Evolutionary conservation across 2,329 filamentous ascomycete genomes (phyloP).

Genomic region (Seiridium cupressi): DNA sequence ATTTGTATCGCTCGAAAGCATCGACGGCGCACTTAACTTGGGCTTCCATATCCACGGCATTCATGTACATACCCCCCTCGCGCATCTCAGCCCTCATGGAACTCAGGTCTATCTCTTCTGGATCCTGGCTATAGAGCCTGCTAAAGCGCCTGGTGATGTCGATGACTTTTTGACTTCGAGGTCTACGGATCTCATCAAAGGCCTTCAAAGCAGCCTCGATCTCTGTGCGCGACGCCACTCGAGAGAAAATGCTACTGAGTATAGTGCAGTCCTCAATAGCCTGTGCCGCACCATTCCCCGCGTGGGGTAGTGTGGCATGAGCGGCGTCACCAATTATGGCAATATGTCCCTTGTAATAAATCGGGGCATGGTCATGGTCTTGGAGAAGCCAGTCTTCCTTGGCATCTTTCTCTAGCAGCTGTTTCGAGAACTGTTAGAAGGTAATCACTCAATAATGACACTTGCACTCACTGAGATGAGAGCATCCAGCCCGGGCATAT

Average conservation of each 20-base stretch:
- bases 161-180: conserved; percentile 9
- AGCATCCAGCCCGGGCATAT: conserved; percentile 6
- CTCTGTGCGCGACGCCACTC: background rate
- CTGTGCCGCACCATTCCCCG: conserved; percentile 15
- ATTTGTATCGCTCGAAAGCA: background rate
- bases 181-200: conserved; percentile 10
- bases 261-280: conserved; percentile 15
- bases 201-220: conserved; percentile 9
- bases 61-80: conserved; percentile 11
- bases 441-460: background rate
- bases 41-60: conserved; percentile 11
- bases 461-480: conserved; percentile 8
- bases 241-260: conserved; percentile 9
- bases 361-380: conserved; percentile 14
- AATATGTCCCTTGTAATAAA: conserved; percentile 11
- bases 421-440: background rate
- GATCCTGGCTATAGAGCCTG: conserved; percentile 10
- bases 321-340: conserved; percentile 15
- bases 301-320: conserved; percentile 14
- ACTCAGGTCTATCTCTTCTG: conserved; percentile 9
- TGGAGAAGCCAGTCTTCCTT: conserved; percentile 13
- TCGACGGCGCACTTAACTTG: conserved; percentile 5
- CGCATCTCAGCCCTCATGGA: conserved; percentile 8
- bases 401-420: conserved; percentile 9
- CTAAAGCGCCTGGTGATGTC: conserved; percentile 14